Evolutionary conservation across 2,329 filamentous ascomycete species (phyloP), one percentile per base, ranked within the genome.

Genomic region (Microsporum ferrugineum): DNA sequence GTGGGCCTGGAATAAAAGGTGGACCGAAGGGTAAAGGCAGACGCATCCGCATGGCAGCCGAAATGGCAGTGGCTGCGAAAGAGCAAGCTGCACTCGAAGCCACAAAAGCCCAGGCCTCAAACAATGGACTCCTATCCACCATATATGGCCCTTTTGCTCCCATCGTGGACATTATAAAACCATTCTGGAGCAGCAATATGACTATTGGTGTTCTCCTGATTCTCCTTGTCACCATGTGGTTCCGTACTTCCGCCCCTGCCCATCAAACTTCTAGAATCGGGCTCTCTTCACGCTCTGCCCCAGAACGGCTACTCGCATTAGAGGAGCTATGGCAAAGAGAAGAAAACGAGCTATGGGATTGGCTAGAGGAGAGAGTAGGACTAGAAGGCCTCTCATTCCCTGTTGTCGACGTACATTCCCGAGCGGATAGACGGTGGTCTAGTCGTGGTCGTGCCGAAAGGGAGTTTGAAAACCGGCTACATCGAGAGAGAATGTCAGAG

Each of bases 261-360:
- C 68, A 75, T 38, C 63, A 69, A 23, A 75, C 68, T 64, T 76
- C 64, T 1, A 72, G 71, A 23, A 66, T 77, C 1, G 72, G 74
- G 5, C 73, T 72, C 29, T 69, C 73, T 0, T 73, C 74, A 14
- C 69, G 78, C 61, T 69, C 75, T 0, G 70, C 77, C 2, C 82
- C 88, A 0, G 85, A 91, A 60, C 83, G 91, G 4, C 76, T 91
- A 14, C 85, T 87, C 1, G 90, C 89, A 0, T 97, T 96, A 71
- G 91, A 97, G 66, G 89, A 96, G 74, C 88, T 97, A 70, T 99
- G 92, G 91, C 82, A 85, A 39, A 80, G 84, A 45, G 90, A 96
- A 72, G 91, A 96, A 71, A 89, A 84, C 65, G 89, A 94, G 68
- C 77, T 96, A 7, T 96, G 91, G 91, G 86, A 89, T 62, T 96